phyloP scores from a whole-genome alignment of 176 grass and related monocot species.

The Phoenix roebelenii region DNA sequence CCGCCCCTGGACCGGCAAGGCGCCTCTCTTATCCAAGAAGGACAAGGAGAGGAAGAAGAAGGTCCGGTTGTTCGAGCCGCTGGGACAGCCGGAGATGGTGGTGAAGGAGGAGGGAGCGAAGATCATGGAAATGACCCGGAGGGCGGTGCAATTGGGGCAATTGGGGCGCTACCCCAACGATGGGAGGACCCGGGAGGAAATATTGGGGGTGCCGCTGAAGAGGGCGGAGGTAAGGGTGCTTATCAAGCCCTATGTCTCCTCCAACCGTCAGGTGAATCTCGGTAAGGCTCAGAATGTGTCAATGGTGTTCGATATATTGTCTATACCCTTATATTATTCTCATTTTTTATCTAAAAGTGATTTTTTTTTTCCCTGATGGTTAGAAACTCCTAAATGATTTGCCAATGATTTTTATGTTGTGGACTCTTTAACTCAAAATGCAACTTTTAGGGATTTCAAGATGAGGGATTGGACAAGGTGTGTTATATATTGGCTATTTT shows the following conservation, averaged over 20 bases:
- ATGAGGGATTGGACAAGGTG: no score
- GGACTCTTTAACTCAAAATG: no score
- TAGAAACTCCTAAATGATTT: no score
- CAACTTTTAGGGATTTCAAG: no score
- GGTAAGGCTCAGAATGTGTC: constrained; percentile 24
- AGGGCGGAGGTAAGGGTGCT: constrained; percentile 44
- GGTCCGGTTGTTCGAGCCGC: constrained; percentile 57
- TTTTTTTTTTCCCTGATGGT: no score
- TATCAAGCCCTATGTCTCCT: constrained; percentile 61
- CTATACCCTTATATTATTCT: no score
- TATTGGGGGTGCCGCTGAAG: constrained; percentile 67
- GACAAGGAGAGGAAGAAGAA: constrained; percentile 77
- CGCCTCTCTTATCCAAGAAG: constrained; percentile 85
- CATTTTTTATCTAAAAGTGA: no score
- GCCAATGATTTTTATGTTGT: no score
- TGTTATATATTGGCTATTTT: no score
- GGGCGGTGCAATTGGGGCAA: constrained; percentile 46
- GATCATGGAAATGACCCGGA: constrained; percentile 56
- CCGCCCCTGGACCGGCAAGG: constrained; percentile 93
- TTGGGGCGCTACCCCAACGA: constrained; percentile 47
- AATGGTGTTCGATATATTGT: no score
- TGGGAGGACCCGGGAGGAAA: constrained; percentile 57
- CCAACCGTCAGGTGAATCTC: constrained; percentile 86
- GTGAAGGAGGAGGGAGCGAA: constrained; percentile 31
- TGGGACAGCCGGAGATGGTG: constrained; percentile 30